Percentiles rank a stretch among this genome's conserved stretches.
Conservation (phyloP, 441 rosid species). For the Omphalea diandra region DNA sequence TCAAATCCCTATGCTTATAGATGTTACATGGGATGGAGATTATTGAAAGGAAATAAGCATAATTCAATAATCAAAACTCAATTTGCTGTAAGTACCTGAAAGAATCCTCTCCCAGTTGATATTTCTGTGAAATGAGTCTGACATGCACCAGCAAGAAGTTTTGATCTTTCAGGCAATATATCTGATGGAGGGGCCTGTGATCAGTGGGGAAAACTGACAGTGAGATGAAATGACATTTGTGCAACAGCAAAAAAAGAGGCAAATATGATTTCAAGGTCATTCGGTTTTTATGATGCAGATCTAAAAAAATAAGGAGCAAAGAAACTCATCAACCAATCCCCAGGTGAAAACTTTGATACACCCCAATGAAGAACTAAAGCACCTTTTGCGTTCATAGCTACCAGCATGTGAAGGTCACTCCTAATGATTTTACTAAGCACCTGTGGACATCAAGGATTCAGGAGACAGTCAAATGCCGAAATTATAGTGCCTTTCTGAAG, state of each 20-base stretch:
- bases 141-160: conserved; percentile 57
- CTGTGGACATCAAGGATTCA: conserved; percentile 25
- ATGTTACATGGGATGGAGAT: neutral
- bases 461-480: neutral
- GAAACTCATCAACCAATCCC: conserved; percentile 64
- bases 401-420: conserved; percentile 43
- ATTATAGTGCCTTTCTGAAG: neutral
- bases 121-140: conserved; percentile 55
- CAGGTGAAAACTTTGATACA: conserved; percentile 46
- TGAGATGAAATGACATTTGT: neutral
- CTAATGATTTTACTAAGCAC: conserved; percentile 39
- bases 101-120: conserved; percentile 41
- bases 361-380: conserved; percentile 66
- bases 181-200: conserved; percentile 56
- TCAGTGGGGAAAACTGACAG: conserved; percentile 15
- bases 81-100: conserved; percentile 41
- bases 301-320: conserved; percentile 15
- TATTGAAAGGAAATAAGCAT: neutral
- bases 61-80: neutral
- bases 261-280: neutral
- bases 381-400: conserved; percentile 53
- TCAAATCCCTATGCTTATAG: neutral
- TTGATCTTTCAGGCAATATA: conserved; percentile 58
- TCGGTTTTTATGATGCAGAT: conserved; percentile 6
- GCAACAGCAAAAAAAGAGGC: neutral